Base-by-base conservation (phyloP, 371 early-diverging fungal genomes). In the Circinella minor region DNA sequence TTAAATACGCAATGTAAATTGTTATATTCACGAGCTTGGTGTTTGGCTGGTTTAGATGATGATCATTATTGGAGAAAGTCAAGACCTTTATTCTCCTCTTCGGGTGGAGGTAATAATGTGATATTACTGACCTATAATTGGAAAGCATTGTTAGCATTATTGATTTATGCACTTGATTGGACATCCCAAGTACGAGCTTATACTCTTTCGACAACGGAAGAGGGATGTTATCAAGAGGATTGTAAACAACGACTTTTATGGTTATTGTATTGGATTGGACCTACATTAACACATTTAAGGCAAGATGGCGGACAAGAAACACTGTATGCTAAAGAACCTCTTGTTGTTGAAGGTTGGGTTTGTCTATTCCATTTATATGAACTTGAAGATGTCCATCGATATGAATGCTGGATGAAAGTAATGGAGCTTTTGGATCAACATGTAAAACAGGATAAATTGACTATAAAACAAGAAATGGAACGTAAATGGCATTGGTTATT, bases 261-360 rank as follows among this genome's bases (percentile, higher is more conserved):
- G 57, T 57, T 57, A n/a, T n/a, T 57, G 34, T 57, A 57, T 34
- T 57, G 57, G 57, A 57, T 57, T n/a, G 57, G 57, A 5, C 57
- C 57, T 4, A 34, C 20, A 11, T 57, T 17, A 5, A 27, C 57
- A 6, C 57, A 57, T 4, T 7, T 57, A 10, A 13, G 11, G 55
- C 55, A n/a, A 27, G 27, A 27, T 6, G 4, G 51, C 15, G n/a
- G 6, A 34, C 57, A 34, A 57, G 6, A 34, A 57, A 9, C 18
- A 27, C 0, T 34, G 11, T 43, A 43, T 14, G 57, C 57, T 9
- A 18, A 57, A 27, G 57, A 57, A 34, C 57, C 57, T 5, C 57
- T 57, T 11, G 57, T 57, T 10, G 57, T 27, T n/a, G 57, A 57
- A 34, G 57, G n/a, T 27, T 57, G 57, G 57, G 6, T 57, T 27